Base-by-base conservation (phyloP, 768 basidiomycete genomes). In the Pulveroboletus ravenelii region DNA sequence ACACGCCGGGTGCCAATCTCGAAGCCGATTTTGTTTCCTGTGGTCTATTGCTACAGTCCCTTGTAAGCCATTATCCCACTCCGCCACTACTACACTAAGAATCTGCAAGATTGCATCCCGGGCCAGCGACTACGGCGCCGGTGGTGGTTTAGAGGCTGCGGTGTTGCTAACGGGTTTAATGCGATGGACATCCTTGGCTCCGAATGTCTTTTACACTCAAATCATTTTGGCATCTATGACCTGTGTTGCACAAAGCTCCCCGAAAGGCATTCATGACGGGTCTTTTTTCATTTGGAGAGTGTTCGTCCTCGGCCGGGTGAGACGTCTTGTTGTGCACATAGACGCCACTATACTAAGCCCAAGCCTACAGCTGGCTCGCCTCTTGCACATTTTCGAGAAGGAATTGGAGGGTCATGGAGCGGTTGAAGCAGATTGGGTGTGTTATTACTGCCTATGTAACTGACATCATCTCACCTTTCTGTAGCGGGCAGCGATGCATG, bases 251-350 rank as follows among this genome's bases (percentile, higher is more conserved):
- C 82, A 86, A 62, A 78, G 67, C 45, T 59, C 68, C 13, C 61
- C 71, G 2, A 70, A 49, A 48, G 61, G 61, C 5, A 53, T 62
- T 42, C 53, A 65, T 47, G 55, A 70, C 56, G 54, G 66, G 59
- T 51, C 69, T 47, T 54, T 64, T 40, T 69, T 68, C 34, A 59
- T 89, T 30, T 91, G 87, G 88, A 79, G 78, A 55, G 75, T 81
- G 17, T 90, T 89, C 60, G 74, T 87, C 17, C 69, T 87, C 48
- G 83, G 86, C 35, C 77, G 88, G 47, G 88, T 90, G 68, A 58
- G 84, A 45, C 54, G 47, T 43, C 29, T 51, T 18, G 34, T 54
- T 47, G 35, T 30, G 17, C 13, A 35, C 25, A 6, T 36, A 29
- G 18, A 52, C 0, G 30, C n/a, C 30, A 48, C 8, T 42, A 31